phyloP scores from a whole-genome alignment of 1,284 basidiomycete species.

The Irpex lacteus region DNA sequence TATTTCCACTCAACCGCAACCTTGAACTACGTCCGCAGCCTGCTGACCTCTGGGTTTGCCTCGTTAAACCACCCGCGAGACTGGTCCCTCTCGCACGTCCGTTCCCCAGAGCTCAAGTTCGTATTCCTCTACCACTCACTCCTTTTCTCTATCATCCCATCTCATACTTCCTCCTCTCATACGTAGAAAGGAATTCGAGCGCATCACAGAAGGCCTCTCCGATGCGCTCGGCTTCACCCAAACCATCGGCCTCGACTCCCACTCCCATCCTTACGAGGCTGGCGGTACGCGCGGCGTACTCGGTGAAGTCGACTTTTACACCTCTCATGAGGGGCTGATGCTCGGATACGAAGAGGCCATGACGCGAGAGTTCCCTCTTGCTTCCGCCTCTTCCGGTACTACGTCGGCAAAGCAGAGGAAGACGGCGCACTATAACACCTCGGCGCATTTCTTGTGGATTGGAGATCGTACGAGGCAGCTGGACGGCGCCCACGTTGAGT shows the following conservation, averaged over 20 bases:
- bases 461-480: slow-evolving; percentile 96
- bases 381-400: slow-evolving; percentile 1
- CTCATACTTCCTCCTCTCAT: not conserved
- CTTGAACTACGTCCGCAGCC: slow-evolving; percentile 87
- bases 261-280: slow-evolving; percentile 55
- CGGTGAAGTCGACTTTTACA: slow-evolving; percentile 94
- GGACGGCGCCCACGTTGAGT: slow-evolving; percentile 93
- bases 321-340: slow-evolving; percentile 93
- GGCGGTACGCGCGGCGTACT: slow-evolving; percentile 73
- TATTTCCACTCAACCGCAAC: slow-evolving; percentile 97
- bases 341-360: slow-evolving; percentile 92
- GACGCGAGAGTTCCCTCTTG: slow-evolving; percentile 61
- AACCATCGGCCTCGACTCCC: slow-evolving; percentile 73
- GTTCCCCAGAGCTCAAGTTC: slow-evolving; percentile 72
- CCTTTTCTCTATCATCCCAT: not conserved
- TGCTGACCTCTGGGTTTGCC: slow-evolving; percentile 90
- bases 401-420: not conserved
- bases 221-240: slow-evolving; percentile 93
- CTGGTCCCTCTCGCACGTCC: slow-evolving; percentile 93
- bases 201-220: slow-evolving; percentile 80
- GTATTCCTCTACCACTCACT: slow-evolving; percentile 17
- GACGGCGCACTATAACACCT: slow-evolving; percentile 74
- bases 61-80: slow-evolving; percentile 87
- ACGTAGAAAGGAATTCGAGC: slow-evolving; percentile 75
- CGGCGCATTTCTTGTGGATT: slow-evolving; percentile 96